Base-by-base conservation (phyloP, 2,329 filamentous ascomycete species). In the Eutypella sp. region DNA sequence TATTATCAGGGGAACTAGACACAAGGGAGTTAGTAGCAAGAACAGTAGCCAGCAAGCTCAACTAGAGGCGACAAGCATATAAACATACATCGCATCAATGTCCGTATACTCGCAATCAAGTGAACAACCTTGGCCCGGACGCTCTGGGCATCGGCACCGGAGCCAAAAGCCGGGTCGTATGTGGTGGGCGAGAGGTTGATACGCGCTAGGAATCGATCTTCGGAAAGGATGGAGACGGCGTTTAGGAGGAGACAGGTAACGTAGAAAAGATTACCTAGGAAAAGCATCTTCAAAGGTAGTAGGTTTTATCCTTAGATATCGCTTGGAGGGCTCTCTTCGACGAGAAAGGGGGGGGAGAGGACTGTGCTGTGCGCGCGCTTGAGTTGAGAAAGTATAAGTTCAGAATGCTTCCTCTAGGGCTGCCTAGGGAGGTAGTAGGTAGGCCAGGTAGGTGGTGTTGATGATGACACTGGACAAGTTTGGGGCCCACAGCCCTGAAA, bases 201-300 rank as follows among this genome's bases (percentile, higher is more conserved):
- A 68, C 89, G 82, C 45, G 85, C 87, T 55, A 96, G 87, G 68
- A 96, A 96, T 51, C 90, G 86, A 71, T 96, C 90, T 80, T 96
- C 91, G 58, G 89, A 95, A 54, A 97, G 85, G 63, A 96, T 83
- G 53, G 91, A 89, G 64, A 97, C 85, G 55, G 89, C 89, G 70
- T 99, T 99, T 70, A 93, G 84, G 64, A 97, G 80, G 61, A 97
- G 88, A 65, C 22, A 49, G 60, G 46, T 68, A 85, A 84, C 79
- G 67, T 92, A 91, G 66, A 93, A 75, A 48, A 93, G 76, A 60
- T 82, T 87, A 44, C 78, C 77, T 53, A 81, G 71, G 72, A 91
- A 78, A 53, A 89, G 73, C 84, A 89, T 88, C 41, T 67, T 74
- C 10, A 19, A 40, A 19, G 4, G 13, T 18, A 40, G 22, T 13